Evolutionary conservation across 2,329 filamentous ascomycete genomes (phyloP).

Genomic region (Orbilia brochopaga): DNA sequence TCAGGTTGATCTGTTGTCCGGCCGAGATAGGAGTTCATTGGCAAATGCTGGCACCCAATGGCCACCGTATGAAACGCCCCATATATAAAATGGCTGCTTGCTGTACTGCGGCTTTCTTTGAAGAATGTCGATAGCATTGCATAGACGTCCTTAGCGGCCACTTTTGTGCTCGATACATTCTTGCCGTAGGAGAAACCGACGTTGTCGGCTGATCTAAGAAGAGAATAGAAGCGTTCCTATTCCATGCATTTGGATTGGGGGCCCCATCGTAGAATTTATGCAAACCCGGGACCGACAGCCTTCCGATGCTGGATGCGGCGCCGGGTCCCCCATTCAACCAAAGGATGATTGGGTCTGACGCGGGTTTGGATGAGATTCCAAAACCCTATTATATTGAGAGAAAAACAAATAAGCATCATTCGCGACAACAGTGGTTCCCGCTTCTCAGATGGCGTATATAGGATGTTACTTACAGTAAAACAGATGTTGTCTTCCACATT

Average conservation of each 20-base stretch:
- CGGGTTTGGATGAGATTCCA: slow-evolving; percentile 97
- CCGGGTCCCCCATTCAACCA: slow-evolving; percentile 97
- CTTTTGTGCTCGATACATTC: slow-evolving; percentile 86
- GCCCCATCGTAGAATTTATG: slow-evolving; percentile 83
- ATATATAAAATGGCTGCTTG: slow-evolving; percentile 95
- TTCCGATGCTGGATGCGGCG: slow-evolving; percentile 92
- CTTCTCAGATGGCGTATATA: too few species aligned
- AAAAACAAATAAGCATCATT: too few species aligned
- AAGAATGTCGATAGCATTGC: slow-evolving; percentile 97
- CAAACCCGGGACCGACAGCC: slow-evolving; percentile 98
- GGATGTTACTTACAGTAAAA: too few species aligned
- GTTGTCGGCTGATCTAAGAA: slow-evolving; percentile 99
- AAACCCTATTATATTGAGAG: slow-evolving; percentile 73
- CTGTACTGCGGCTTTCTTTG: slow-evolving; percentile 95
- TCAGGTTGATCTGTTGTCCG: slow-evolving; percentile 78
- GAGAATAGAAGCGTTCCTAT: slow-evolving; percentile 95
- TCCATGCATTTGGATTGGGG: slow-evolving; percentile 89
- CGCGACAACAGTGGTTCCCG: too few species aligned
- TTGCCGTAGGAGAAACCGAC: slow-evolving; percentile 96
- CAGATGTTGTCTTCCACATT: too few species aligned
- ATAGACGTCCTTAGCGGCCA: slow-evolving; percentile 96
- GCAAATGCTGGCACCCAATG: slow-evolving; percentile 95
- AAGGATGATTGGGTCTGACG: slow-evolving; percentile 92
- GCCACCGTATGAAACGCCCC: slow-evolving; percentile 90
- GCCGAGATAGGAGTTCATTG: slow-evolving; percentile 76